phyloP scores from a whole-genome alignment of 2,329 filamentous ascomycete species.

The Cladosporium sp. region DNA sequence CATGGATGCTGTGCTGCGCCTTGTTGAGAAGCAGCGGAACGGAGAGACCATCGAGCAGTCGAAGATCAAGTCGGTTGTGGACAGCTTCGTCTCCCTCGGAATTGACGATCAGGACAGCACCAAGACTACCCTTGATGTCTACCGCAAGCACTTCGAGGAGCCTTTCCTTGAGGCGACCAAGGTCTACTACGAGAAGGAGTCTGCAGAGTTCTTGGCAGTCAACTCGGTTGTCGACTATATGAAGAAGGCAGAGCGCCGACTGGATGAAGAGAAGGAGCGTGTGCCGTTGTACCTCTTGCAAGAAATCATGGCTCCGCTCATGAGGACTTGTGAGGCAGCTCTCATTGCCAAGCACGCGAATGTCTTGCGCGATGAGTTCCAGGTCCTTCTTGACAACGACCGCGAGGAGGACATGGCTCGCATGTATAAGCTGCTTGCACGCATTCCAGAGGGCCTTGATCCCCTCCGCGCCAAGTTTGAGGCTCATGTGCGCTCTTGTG shows the following conservation, averaged over 20 bases:
- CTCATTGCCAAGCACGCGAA: slow-evolving; percentile 85
- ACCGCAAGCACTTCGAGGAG: slow-evolving; percentile 86
- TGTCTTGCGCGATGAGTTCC: slow-evolving; percentile 92
- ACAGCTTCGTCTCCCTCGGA: slow-evolving; percentile 91
- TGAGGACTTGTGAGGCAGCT: slow-evolving; percentile 83
- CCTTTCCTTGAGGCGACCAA: slow-evolving; percentile 86
- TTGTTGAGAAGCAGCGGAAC: slow-evolving; percentile 95
- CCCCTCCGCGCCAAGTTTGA: slow-evolving; percentile 86
- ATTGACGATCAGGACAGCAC: slow-evolving; percentile 89
- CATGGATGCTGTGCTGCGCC: slow-evolving; percentile 90
- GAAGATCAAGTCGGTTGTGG: slow-evolving; percentile 95
- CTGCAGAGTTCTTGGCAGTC: slow-evolving; percentile 89
- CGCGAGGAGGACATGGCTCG: slow-evolving; percentile 92
- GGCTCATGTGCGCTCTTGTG: slow-evolving; percentile 86
- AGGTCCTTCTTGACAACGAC: slow-evolving; percentile 88
- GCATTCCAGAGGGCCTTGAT: slow-evolving; percentile 88
- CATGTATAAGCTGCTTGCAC: slow-evolving; percentile 89
- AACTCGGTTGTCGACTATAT: slow-evolving; percentile 99
- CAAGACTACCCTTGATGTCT: slow-evolving; percentile 94
- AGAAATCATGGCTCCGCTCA: slow-evolving; percentile 81
- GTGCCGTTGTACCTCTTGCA: slow-evolving; percentile 88
- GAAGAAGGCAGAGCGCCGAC: slow-evolving; percentile 92
- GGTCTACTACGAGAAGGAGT: slow-evolving; percentile 86
- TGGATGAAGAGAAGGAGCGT: slow-evolving; percentile 91
- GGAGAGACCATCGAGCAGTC: slow-evolving; percentile 97